Percentiles rank a stretch among this genome's conserved stretches.
Conservation (phyloP, 129 eudicot species). For the Tagetes erecta region DNA sequence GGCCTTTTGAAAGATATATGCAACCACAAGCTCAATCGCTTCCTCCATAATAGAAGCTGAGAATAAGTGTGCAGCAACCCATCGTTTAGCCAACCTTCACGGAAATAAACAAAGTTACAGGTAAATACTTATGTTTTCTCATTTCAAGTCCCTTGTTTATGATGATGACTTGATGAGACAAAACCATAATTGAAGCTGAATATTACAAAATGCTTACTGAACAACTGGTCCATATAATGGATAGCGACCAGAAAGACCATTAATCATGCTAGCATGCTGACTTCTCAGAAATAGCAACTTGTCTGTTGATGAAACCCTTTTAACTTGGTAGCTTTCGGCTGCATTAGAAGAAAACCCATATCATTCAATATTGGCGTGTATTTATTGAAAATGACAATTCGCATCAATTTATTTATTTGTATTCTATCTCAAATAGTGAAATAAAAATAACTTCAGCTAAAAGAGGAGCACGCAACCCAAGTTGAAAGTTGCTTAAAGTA, state of each 20-base stretch:
- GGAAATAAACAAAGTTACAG: constrained; percentile 8
- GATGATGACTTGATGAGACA: constrained; percentile 10
- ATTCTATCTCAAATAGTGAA: background rate
- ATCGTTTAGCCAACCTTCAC: constrained; percentile 82
- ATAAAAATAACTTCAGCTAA: background rate
- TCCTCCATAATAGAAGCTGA: constrained; percentile 69
- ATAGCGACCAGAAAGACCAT: constrained; percentile 82
- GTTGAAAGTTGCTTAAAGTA: constrained; percentile 4
- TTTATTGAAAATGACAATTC: background rate
- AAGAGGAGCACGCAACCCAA: background rate
- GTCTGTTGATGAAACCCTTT: constrained; percentile 66
- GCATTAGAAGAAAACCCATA: constrained; percentile 19
- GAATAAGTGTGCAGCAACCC: constrained; percentile 93
- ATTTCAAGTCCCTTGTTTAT: background rate
- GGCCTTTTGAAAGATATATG: constrained; percentile 66
- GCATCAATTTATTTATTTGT: background rate
- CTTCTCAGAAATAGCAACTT: constrained; percentile 60
- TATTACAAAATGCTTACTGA: constrained; percentile 45
- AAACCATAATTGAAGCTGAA: constrained; percentile 3
- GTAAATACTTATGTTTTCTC: background rate
- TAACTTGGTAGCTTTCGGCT: constrained; percentile 54
- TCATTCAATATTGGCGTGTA: background rate
- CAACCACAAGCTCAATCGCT: constrained; percentile 83
- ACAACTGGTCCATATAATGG: constrained; percentile 80
- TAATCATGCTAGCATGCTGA: constrained; percentile 93